Percentiles rank a stretch among this genome's conserved stretches.
Evolutionary conservation across 768 basidiomycete species (phyloP).

Genomic region (Lentinula edodes): DNA sequence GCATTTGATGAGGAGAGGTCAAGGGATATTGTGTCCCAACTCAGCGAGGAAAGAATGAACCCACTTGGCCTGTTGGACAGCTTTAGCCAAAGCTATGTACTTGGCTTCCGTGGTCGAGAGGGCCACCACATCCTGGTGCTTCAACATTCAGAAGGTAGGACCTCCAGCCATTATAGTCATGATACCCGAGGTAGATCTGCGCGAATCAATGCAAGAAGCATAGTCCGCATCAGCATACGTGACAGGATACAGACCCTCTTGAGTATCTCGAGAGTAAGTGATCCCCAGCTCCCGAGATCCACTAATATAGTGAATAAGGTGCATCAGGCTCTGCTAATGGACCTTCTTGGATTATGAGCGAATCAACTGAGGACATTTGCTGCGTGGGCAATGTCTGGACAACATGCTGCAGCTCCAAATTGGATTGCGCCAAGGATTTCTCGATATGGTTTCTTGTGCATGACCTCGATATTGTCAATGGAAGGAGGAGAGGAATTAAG

Average conservation of each 20-base stretch:
- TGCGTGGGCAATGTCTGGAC: not conserved
- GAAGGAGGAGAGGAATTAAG: not conserved
- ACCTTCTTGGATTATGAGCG: not conserved
- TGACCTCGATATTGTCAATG: constrained; percentile 2
- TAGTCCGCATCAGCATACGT: too few species aligned
- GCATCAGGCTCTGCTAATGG: constrained; percentile 2
- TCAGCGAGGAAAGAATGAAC: not conserved
- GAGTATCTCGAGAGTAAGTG: not conserved
- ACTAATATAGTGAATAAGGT: not conserved
- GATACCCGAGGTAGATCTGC: not conserved
- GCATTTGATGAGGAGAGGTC: not conserved
- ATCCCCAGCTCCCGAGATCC: not conserved
- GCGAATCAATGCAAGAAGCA: not conserved
- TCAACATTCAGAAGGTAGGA: not conserved
- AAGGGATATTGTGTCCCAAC: not conserved
- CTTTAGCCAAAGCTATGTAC: not conserved
- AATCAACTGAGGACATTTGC: not conserved
- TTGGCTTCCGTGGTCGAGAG: not conserved
- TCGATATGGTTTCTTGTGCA: constrained; percentile 8
- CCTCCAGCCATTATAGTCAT: not conserved
- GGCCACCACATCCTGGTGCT: not conserved
- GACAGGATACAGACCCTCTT: too few species aligned
- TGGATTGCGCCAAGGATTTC: constrained; percentile 4
- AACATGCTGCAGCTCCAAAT: not conserved
- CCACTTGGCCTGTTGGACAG: not conserved